Conservation (phyloP, 1,284 basidiomycete species). For the Neonothopanus nambi region DNA sequence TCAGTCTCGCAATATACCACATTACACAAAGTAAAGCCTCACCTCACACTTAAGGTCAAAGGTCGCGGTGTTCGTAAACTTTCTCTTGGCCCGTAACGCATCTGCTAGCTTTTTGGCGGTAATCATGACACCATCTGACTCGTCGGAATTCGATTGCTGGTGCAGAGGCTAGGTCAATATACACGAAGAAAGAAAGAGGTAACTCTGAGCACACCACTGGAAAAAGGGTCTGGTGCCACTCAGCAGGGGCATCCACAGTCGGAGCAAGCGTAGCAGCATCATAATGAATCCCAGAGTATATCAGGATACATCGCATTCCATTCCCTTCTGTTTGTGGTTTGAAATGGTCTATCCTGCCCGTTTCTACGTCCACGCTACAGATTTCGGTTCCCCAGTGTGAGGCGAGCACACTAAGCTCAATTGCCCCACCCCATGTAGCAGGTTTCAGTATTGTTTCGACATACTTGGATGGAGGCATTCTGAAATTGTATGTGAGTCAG, state of each 20-base stretch:
- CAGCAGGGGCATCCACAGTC: conserved; percentile 65
- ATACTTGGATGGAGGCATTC: conserved; percentile 75
- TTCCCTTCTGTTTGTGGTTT: conserved; percentile 43
- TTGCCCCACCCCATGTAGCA: conserved; percentile 90
- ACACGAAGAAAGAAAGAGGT: neutral
- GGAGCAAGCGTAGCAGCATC: conserved; percentile 88
- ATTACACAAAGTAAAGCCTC: conserved; percentile 7
- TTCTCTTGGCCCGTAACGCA: conserved; percentile 71
- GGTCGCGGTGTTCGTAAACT: conserved; percentile 88
- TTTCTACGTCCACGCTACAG: conserved; percentile 87
- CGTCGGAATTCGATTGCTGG: conserved; percentile 25
- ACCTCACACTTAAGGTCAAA: conserved; percentile 87
- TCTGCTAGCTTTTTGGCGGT: conserved; percentile 75
- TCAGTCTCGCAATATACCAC: neutral
- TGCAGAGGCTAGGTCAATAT: neutral
- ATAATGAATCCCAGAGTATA: conserved; percentile 95
- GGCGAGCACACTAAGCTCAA: conserved; percentile 84
- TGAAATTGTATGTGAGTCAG: conserved; percentile 18
- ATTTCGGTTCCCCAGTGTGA: conserved; percentile 84
- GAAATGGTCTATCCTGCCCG: conserved; percentile 87
- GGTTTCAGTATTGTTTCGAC: conserved; percentile 79
- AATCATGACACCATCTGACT: conserved; percentile 57
- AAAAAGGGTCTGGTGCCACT: conserved; percentile 90
- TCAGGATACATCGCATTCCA: conserved; percentile 59
- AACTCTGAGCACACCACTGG: conserved; percentile 45